phyloP scores from a whole-genome alignment of 2,329 filamentous ascomycete species.

The Teratosphaeria destructans region DNA sequence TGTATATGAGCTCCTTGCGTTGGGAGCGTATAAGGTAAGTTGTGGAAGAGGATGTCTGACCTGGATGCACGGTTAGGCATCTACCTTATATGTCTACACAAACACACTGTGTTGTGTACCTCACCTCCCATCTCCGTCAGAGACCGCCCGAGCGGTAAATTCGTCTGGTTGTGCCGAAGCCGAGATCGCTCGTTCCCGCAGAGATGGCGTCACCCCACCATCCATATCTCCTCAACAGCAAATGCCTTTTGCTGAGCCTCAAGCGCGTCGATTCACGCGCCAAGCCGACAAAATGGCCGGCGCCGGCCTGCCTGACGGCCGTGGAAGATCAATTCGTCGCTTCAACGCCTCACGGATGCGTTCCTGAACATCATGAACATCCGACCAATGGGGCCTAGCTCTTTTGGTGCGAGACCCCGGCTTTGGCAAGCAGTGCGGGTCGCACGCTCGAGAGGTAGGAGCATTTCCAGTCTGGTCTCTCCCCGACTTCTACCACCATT shows the following conservation, averaged over 20 bases:
- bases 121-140: background rate
- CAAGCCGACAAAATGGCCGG: background rate
- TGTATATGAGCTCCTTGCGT: no score
- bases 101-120: background rate
- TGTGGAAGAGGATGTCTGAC: no score
- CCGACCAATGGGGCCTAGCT: background rate
- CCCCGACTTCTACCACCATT: background rate
- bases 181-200: background rate
- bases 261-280: background rate
- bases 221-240: background rate
- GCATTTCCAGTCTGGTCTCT: background rate
- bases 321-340: background rate
- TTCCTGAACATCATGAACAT: background rate
- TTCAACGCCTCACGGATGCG: background rate
- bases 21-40: no score
- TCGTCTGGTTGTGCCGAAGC: background rate
- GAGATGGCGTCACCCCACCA: background rate
- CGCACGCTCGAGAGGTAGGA: background rate
- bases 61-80: no score
- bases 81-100: no score
- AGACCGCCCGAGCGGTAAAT: background rate
- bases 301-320: background rate
- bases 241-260: background rate
- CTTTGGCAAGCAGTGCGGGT: background rate
- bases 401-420: background rate